phyloP scores from a whole-genome alignment of 768 basidiomycete genomes.

The Boletus tomentosulus region DNA sequence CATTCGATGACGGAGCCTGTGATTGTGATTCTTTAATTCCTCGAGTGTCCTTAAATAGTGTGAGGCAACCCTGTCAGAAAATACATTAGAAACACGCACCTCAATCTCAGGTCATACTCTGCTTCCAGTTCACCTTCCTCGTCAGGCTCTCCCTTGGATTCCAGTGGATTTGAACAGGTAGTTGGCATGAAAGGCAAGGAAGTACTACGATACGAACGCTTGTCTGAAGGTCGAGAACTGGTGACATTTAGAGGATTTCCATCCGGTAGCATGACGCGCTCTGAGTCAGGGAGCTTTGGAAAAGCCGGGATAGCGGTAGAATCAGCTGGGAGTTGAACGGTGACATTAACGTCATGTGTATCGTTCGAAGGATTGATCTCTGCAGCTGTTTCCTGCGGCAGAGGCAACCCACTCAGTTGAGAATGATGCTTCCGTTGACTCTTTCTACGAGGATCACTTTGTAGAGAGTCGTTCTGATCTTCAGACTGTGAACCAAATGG shows the following conservation, averaged over 20 bases:
- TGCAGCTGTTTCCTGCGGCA: slow-evolving; percentile 9
- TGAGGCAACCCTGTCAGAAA: background rate
- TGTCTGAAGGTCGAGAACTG: background rate
- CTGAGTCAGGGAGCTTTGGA: slow-evolving; percentile 3
- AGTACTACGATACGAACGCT: slow-evolving; percentile 24
- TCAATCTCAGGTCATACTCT: slow-evolving; percentile 49
- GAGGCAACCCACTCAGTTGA: slow-evolving; percentile 22
- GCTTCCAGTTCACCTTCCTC: slow-evolving; percentile 41
- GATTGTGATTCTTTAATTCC: slow-evolving; percentile 56
- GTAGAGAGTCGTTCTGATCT: slow-evolving; percentile 28
- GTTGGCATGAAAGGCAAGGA: slow-evolving; percentile 33
- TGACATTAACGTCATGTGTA: slow-evolving; percentile 2
- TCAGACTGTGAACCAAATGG: slow-evolving; percentile 45
- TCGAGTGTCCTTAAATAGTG: slow-evolving; percentile 49
- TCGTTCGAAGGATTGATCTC: slow-evolving; percentile 10
- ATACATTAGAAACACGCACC: slow-evolving; percentile 12
- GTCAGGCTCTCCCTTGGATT: slow-evolving; percentile 39
- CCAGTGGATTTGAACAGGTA: slow-evolving; percentile 29
- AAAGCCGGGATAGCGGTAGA: background rate
- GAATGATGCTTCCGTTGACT: slow-evolving; percentile 19
- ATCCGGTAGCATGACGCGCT: background rate
- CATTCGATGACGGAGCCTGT: slow-evolving; percentile 62
- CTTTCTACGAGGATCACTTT: slow-evolving; percentile 11
- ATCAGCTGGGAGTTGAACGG: slow-evolving; percentile 3
- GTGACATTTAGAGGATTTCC: background rate